Conservation (phyloP, 768 basidiomycete genomes). For the Agrocybe praecox region DNA sequence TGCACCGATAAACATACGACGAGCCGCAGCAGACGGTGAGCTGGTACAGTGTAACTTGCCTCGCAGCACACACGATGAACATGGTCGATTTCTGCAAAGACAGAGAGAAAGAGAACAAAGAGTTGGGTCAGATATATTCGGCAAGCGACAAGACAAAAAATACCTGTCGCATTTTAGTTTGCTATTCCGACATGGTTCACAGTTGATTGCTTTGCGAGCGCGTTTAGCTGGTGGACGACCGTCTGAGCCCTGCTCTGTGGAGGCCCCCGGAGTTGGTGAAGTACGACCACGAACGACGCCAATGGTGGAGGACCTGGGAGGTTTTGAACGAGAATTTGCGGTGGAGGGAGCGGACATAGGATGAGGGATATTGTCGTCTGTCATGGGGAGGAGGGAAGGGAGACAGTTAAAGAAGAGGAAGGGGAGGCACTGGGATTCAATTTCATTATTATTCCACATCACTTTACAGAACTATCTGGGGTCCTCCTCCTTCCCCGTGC, state of each 20-base stretch:
- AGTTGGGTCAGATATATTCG: neutral
- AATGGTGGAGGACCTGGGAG: constrained; percentile 36
- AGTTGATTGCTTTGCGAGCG: constrained; percentile 86
- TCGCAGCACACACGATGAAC: constrained; percentile 83
- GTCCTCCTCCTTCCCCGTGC: neutral
- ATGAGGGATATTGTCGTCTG: constrained; percentile 15
- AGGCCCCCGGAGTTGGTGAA: constrained; percentile 42
- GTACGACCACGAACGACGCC: constrained; percentile 53
- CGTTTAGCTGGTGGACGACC: constrained; percentile 76
- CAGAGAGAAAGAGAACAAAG: constrained; percentile 16
- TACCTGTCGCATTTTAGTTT: constrained; percentile 90
- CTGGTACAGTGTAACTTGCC: constrained; percentile 42
- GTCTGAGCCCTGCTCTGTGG: constrained; percentile 48
- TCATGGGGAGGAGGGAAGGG: constrained; percentile 1
- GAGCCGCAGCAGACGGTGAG: constrained; percentile 5
- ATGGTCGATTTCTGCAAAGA: constrained; percentile 73
- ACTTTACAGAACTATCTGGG: neutral
- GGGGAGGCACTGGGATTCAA: neutral
- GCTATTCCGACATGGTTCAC: constrained; percentile 85
- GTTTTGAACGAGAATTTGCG: constrained; percentile 41
- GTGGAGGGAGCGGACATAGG: constrained; percentile 38
- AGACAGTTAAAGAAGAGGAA: constrained; percentile 11
- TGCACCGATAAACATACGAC: constrained; percentile 19
- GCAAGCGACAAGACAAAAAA: constrained; percentile 16
- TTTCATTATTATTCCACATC: constrained; percentile 6